Conservation (phyloP, 495 filamentous ascomycete genomes). For the Aspergillus cristatus region DNA sequence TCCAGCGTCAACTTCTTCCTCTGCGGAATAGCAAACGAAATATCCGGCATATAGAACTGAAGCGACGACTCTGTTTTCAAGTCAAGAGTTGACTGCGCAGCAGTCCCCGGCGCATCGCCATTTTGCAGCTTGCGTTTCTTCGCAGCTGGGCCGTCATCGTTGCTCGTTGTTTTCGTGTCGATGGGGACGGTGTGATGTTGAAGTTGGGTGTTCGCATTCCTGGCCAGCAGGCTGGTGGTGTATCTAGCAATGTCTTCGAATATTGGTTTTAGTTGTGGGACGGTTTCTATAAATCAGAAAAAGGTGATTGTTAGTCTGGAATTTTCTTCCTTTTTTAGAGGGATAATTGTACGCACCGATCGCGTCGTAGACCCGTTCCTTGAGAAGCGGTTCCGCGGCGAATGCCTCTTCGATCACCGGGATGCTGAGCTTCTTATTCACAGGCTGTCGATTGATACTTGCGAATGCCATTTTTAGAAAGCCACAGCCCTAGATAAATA, state of each 20-base stretch:
- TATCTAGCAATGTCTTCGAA: constrained; percentile 43
- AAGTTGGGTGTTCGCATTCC: constrained; percentile 19
- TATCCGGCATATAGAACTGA: constrained; percentile 54
- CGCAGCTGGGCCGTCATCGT: constrained; percentile 27
- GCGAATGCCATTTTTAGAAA: constrained; percentile 33
- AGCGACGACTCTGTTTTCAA: constrained; percentile 29
- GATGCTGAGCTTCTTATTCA: constrained; percentile 14
- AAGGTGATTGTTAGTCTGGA: constrained; percentile 5
- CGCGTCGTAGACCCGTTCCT: constrained; percentile 41
- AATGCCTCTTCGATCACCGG: constrained; percentile 37
- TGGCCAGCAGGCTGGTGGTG: constrained; percentile 35
- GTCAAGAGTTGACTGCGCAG: constrained; percentile 34
- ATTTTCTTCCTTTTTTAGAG: background rate
- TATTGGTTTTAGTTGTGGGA: constrained; percentile 31
- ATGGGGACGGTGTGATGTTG: constrained; percentile 6
- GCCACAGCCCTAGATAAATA: constrained; percentile 1
- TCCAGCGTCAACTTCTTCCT: constrained; percentile 86
- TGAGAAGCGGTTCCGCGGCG: constrained; percentile 33
- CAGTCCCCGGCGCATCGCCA: constrained; percentile 28
- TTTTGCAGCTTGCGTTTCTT: constrained; percentile 52
- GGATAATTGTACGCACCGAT: constrained; percentile 32
- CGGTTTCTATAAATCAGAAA: constrained; percentile 20
- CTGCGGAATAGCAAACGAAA: constrained; percentile 71
- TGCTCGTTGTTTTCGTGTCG: constrained; percentile 3
- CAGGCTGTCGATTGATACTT: constrained; percentile 28